Evolutionary conservation across 345 rosid genomes (phyloP), one percentile per base, ranked within the genome.

Genomic region (Syzygium jambos): DNA sequence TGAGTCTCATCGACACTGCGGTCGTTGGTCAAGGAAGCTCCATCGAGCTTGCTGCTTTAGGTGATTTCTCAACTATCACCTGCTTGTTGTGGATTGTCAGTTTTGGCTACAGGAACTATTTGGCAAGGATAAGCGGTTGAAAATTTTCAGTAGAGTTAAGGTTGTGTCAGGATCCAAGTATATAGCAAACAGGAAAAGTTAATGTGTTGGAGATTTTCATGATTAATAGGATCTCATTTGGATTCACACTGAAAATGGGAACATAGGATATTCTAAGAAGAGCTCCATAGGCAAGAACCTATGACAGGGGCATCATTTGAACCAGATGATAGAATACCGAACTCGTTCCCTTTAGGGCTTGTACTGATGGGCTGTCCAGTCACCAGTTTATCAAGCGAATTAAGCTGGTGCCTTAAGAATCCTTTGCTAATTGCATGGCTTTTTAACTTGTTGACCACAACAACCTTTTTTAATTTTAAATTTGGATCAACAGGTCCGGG

Each of bases 41-140:
- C 11, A 82, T 87, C 25, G 94, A 92, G 88, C 94, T 92, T 78
- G 95, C 94, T 61, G 94, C 95, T 89, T 85, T 93, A 85, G 95
- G 95, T 92, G 86, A 84, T 4, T 85, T 54, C 63, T 56, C 68
- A 56, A 22, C 2, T 11, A 7, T 27, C 56, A 52, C 56, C 41
- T 52, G n/a, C 9, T 52, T n/a, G 30, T 84, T 52, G 23, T n/a
- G 41, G n/a, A 43, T 82, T 41, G 53, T 3, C 22, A 82, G 19
- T 52, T 51, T 51, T 27, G 57, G 38, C 57, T 13, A 2, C 59
- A 65, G 43, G 41, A 65, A 65, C 78, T 30, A 8, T 7, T 30
- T 30, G 17, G 43, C 43, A 19, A 65, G 78, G 43, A 65, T 30
- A 30, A 65, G 78, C 6, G 11, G 43, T 65, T 30, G 41, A 65